Conservation (phyloP, 805 yeast species). For the Ogataea trehaloabstinens region DNA sequence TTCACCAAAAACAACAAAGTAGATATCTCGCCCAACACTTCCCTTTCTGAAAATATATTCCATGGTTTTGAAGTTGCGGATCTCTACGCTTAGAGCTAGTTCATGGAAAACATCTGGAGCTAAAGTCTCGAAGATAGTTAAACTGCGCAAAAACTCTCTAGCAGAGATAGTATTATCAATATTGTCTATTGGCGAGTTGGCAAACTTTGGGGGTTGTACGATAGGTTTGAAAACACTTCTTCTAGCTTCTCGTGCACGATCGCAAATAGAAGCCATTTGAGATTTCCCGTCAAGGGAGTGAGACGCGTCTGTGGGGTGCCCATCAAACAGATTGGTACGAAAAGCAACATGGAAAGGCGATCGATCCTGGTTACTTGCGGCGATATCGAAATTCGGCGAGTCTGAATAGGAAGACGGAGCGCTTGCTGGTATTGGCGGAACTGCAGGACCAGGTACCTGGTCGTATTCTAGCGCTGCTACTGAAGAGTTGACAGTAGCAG, state of each 20-base stretch:
- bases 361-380: not conserved
- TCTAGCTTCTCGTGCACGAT: not conserved
- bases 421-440: slow-evolving; percentile 31
- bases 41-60: slow-evolving; percentile 61
- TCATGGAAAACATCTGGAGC: slow-evolving; percentile 62
- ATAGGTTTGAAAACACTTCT: not conserved
- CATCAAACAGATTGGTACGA: not conserved
- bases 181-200: slow-evolving; percentile 25
- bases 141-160: slow-evolving; percentile 53
- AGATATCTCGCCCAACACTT: slow-evolving; percentile 61
- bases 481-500: slow-evolving; percentile 23
- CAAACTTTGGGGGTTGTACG: slow-evolving; percentile 2
- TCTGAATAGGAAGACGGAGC: not conserved
- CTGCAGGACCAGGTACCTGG: slow-evolving; percentile 38
- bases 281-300: not conserved
- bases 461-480: slow-evolving; percentile 32
- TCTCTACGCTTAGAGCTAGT: slow-evolving; percentile 62
- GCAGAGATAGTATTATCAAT: slow-evolving; percentile 54
- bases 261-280: not conserved
- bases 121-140: slow-evolving; percentile 57
- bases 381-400: not conserved
- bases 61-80: slow-evolving; percentile 50
- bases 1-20: slow-evolving; percentile 64
- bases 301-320: not conserved
- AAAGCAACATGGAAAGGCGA: slow-evolving; percentile 1